Conservation (phyloP, 169 alveolate genomes). For the Eimeria falciformis region DNA sequence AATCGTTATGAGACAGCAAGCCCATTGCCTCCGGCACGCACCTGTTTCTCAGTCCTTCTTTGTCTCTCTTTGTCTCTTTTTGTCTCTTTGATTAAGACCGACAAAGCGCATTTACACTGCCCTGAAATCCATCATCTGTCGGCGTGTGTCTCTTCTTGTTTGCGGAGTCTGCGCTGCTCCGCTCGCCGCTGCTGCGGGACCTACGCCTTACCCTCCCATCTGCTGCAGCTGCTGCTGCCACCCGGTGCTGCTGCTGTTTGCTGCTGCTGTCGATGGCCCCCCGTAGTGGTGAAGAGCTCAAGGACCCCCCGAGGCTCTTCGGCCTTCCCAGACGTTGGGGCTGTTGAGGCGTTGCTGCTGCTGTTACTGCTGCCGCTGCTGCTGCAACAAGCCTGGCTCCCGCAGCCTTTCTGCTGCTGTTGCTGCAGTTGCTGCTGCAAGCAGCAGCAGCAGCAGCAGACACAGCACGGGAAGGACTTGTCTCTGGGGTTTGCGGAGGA, state of each 20-base stretch:
- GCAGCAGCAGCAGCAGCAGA: background rate
- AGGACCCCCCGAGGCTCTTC: background rate
- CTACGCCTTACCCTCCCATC: background rate
- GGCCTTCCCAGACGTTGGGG: background rate
- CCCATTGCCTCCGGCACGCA: background rate
- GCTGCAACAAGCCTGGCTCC: conserved; percentile 9
- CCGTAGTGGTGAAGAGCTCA: background rate
- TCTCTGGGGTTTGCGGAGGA: background rate
- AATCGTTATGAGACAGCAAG: background rate
- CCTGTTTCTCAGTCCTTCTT: background rate
- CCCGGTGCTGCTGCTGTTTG: background rate
- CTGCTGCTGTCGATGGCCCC: background rate
- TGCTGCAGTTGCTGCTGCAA: background rate
- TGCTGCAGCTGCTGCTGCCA: conserved; percentile 1
- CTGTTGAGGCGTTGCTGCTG: conserved; percentile 13
- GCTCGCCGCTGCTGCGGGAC: conserved; percentile 28
- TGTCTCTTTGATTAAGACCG: background rate
- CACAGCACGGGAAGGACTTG: background rate
- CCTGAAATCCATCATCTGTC: background rate
- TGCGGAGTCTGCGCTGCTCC: background rate
- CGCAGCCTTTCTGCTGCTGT: background rate
- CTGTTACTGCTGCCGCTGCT: conserved; percentile 12
- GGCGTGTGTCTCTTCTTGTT: conserved; percentile 7
- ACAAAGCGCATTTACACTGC: background rate
- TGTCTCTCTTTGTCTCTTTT: background rate